Percentiles rank a stretch among this genome's conserved stretches.
Conservation (phyloP, 2,329 filamentous ascomycete genomes). For the Beauveria australis region DNA sequence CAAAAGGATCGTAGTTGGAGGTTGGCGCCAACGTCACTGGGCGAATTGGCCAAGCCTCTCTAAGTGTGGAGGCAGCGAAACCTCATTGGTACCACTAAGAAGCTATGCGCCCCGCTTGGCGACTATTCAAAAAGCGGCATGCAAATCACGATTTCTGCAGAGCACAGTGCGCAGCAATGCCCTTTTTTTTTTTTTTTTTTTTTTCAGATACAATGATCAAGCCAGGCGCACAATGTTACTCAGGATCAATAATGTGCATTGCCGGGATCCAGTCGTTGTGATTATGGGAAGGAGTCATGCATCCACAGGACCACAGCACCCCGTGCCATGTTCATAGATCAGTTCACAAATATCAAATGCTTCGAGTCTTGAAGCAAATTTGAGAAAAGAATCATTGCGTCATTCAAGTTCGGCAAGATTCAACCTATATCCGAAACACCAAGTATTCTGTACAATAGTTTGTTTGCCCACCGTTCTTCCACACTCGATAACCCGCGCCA, state of each 20-base stretch:
- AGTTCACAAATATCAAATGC: too few relatives aligned
- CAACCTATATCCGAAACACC: slow-evolving; percentile 11
- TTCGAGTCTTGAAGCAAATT: too few relatives aligned
- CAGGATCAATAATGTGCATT: too few relatives aligned
- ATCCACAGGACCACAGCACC: too few relatives aligned
- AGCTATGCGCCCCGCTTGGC: background rate
- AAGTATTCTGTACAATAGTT: background rate
- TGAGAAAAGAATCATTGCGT: slow-evolving; percentile 1
- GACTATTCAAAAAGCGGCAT: background rate
- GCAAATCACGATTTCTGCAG: background rate
- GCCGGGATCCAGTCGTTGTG: too few relatives aligned
- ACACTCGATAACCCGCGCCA: background rate
- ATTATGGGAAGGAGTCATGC: too few relatives aligned
- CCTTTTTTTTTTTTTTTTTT: too few relatives aligned
- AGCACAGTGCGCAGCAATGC: background rate
- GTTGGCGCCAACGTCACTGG: slow-evolving; percentile 8
- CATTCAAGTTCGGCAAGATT: slow-evolving; percentile 1
- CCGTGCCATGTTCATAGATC: too few relatives aligned
- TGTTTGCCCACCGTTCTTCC: background rate
- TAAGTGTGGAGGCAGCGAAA: background rate
- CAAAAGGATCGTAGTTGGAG: background rate
- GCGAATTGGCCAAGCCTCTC: background rate
- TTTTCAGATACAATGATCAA: background rate
- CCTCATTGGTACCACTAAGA: background rate
- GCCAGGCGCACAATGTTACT: background rate